Base-by-base conservation (phyloP, 1,284 basidiomycete species). In the Irpex rosettiformis region DNA sequence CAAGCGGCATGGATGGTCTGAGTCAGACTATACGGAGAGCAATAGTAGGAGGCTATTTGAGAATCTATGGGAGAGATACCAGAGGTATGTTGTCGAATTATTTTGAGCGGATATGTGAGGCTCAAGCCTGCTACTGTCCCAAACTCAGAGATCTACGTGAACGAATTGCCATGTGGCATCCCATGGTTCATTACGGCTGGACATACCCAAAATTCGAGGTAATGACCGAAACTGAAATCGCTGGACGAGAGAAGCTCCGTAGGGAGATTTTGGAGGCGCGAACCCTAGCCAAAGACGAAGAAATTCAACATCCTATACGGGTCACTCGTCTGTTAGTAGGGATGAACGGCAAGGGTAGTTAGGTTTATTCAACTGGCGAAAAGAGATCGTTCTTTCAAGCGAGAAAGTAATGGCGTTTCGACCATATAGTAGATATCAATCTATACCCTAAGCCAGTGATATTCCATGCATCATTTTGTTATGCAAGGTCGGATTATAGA, bases 81-180 rank as follows among this genome's bases (percentile, higher is more conserved):
- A 75, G 64, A 78, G 73, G 86, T 88, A 63, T 67, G 82, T 73
- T 42, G 28, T 3, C 22, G 3, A 48, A 3, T n/a, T 4, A 11
- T 43, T n/a, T 18, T 40, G 21, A 25, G 16, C 16, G 51, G 27
- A 49, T 18, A 37, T 2, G 16, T 59, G n/a, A 37, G 52, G n/a
- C 52, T 52, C 56, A 47, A 27, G 16, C 48, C 54, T 56, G 6
- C 56, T 11, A 24, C 22, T 11, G 2, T 37, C 3, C 3, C n/a
- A n/a, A n/a, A 37, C 16, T 16, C 62, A 89, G 87, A 30, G 88
- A 90, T 65, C 88, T 90, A 82, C 80, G 85, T 58, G 78, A 79
- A 7, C 81, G 88, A 40, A 75, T 87, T 58, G 79, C 88, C 6
- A 67, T 89, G 5, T 90, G 88, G 87, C 80, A 83, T 65, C 86